phyloP scores from a whole-genome alignment of 257 asterid genomes.

The Gynochthodes officinalis region DNA sequence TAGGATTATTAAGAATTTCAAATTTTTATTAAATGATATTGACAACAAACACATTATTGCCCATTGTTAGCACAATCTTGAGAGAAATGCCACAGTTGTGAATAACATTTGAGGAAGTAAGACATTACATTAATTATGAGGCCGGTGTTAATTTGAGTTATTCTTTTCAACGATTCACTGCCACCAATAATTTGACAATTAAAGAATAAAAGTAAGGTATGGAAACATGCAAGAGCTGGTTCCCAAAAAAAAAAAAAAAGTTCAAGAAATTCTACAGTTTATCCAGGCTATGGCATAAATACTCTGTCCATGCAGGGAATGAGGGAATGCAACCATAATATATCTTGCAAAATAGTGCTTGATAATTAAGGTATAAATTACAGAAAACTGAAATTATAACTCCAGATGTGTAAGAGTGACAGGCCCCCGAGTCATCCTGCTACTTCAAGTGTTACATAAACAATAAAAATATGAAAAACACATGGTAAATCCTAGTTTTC shows the following conservation, averaged over 20 bases:
- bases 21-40: neutral
- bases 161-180: too few relatives aligned
- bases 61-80: neutral
- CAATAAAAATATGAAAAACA: neutral
- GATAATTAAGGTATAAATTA: too few relatives aligned
- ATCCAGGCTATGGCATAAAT: neutral
- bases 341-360: too few relatives aligned
- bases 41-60: neutral
- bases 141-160: neutral
- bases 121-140: neutral
- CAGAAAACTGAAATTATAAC: too few relatives aligned
- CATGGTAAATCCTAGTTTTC: neutral
- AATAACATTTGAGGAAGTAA: neutral
- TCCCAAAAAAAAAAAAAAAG: neutral
- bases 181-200: neutral
- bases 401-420: neutral
- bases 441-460: neutral
- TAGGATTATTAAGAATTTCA: neutral
- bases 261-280: neutral
- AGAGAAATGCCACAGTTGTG: neutral
- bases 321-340: too few relatives aligned
- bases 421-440: neutral
- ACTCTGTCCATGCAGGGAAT: too few relatives aligned
- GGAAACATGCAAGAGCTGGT: neutral
- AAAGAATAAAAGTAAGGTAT: too few relatives aligned